Evolutionary conservation across 2,329 filamentous ascomycete genomes (phyloP).

Genomic region (Orbilia javanica): DNA sequence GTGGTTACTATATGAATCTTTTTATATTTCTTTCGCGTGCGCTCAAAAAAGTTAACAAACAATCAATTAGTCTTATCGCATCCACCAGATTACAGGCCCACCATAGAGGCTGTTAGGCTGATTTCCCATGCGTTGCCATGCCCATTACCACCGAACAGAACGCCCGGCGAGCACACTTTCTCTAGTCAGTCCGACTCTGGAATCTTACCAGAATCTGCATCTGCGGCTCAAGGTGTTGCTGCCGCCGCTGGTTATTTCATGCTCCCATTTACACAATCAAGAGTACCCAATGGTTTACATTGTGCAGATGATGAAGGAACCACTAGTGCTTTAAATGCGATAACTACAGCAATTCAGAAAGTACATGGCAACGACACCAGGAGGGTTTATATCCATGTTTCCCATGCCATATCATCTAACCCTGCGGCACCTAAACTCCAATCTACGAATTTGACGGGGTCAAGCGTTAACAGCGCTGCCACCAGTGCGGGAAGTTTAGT

Average conservation of each 20-base stretch:
- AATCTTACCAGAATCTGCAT: conserved; percentile 61
- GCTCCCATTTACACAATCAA: conserved; percentile 60
- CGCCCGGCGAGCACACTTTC: conserved; percentile 47
- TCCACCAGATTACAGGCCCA: conserved; percentile 58
- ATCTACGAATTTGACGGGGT: conserved; percentile 60
- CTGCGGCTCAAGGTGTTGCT: conserved; percentile 61
- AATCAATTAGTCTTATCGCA: conserved; percentile 44
- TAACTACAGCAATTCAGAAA: conserved; percentile 61
- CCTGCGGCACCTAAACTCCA: conserved; percentile 60
- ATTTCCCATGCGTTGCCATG: conserved; percentile 62
- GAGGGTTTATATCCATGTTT: conserved; percentile 61
- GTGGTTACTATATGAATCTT: neutral
- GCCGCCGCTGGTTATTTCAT: conserved; percentile 62
- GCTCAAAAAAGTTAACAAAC: neutral
- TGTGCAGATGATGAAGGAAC: conserved; percentile 60
- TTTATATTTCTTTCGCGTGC: neutral
- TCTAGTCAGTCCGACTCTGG: conserved; percentile 55
- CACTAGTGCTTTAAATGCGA: conserved; percentile 61
- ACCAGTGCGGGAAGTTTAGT: conserved; percentile 59
- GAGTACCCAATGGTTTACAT: conserved; percentile 54
- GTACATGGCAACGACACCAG: conserved; percentile 60
- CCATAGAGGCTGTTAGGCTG: conserved; percentile 61
- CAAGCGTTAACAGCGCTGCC: conserved; percentile 55
- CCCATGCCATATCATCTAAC: conserved; percentile 62
- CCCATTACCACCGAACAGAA: conserved; percentile 60